Conservation (phyloP, 1,139 yeast genomes). For the Pichia sp. region DNA sequence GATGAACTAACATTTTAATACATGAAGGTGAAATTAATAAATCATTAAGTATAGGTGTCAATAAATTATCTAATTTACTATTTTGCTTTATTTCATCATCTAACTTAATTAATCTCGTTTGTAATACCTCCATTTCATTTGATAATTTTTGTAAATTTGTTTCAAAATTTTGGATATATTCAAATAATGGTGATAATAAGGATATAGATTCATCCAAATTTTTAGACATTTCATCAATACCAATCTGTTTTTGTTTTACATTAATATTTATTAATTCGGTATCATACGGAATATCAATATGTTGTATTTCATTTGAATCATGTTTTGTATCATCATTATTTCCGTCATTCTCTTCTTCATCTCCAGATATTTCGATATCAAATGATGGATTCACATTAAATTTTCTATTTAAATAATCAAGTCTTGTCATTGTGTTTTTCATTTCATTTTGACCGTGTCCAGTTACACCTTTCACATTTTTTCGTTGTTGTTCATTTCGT, state of each 20-base stretch:
- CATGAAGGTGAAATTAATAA: slow-evolving; percentile 68
- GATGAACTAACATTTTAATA: slow-evolving; percentile 43
- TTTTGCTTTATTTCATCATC: slow-evolving; percentile 54
- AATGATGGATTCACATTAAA: slow-evolving; percentile 10
- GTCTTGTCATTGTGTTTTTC: slow-evolving; percentile 4
- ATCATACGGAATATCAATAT: not conserved
- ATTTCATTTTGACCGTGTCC: slow-evolving; percentile 4
- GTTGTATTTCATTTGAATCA: not conserved
- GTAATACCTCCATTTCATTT: slow-evolving; percentile 49
- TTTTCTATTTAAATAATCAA: slow-evolving; percentile 10
- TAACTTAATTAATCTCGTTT: slow-evolving; percentile 51
- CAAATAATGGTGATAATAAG: slow-evolving; percentile 33
- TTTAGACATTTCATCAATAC: slow-evolving; percentile 1
- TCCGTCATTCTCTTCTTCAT: not conserved
- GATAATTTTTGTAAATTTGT: slow-evolving; percentile 53
- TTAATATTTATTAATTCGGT: slow-evolving; percentile 6
- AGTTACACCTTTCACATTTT: not conserved
- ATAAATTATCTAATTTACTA: slow-evolving; percentile 46
- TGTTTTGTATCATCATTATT: not conserved
- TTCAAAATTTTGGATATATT: slow-evolving; percentile 47
- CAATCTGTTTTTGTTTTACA: not conserved
- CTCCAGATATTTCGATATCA: slow-evolving; percentile 13
- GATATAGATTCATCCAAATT: slow-evolving; percentile 5
- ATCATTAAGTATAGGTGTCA: slow-evolving; percentile 69
- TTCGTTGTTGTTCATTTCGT: not conserved